Percentiles rank a stretch among this genome's conserved stretches.
Conservation (phyloP, 176 grass and related monocot genomes). For the Oryza meridionalis region DNA sequence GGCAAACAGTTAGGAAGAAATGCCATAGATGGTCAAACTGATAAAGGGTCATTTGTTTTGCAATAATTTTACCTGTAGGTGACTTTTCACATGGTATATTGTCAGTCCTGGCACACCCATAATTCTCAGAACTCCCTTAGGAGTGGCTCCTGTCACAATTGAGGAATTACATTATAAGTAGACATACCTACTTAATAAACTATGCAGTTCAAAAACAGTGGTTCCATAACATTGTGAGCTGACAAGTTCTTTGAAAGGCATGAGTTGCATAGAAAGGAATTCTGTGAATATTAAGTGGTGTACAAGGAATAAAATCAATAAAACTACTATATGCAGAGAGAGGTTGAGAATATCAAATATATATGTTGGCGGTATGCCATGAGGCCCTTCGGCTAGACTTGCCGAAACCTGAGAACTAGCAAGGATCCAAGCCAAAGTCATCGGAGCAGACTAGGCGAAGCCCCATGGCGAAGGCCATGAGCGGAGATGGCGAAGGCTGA, state of each 20-base stretch:
- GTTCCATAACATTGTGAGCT: neutral
- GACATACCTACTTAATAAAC: slow-evolving; percentile 3
- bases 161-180: slow-evolving; percentile 2
- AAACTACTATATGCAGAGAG: neutral
- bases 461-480: too few relatives aligned
- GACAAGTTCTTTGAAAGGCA: neutral
- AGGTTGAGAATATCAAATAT: neutral
- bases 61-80: slow-evolving; percentile 69
- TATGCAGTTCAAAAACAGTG: neutral
- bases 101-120: slow-evolving; percentile 81
- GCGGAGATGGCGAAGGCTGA: too few relatives aligned
- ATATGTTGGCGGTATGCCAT: too few relatives aligned
- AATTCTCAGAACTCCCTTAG: slow-evolving; percentile 76
- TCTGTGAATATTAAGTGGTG: neutral
- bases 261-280: too few relatives aligned
- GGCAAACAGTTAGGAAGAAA: slow-evolving; percentile 1
- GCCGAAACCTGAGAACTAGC: too few relatives aligned
- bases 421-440: too few relatives aligned
- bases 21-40: neutral
- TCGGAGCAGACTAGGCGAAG: too few relatives aligned
- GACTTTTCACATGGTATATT: slow-evolving; percentile 95
- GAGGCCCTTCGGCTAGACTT: too few relatives aligned
- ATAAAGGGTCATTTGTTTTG: slow-evolving; percentile 7
- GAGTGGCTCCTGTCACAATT: slow-evolving; percentile 66
- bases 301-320: neutral